Base-by-base conservation (phyloP, 2,329 filamentous ascomycete species). In the Xylariaceae sp. region DNA sequence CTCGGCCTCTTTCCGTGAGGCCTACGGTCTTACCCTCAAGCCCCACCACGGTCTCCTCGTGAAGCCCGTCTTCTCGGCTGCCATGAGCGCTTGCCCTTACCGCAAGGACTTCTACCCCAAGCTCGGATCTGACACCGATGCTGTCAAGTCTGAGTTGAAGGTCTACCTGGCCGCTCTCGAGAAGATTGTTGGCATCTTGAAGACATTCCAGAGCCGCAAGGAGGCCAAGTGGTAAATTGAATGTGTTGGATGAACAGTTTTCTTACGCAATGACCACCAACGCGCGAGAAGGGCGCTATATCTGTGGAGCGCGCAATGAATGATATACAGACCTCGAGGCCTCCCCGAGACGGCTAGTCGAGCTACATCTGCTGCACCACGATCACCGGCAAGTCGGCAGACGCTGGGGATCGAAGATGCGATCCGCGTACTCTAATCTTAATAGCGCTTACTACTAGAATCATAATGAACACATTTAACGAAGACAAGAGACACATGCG, bases 41-140 rank as follows among this genome's bases (percentile, higher is more conserved):
- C 89, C 89, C 30, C 87, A 96, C 80, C 94, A 99, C 81, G 86
- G 82, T 72, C 92, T 96, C 76, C 69, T 97, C 64, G 79, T 97
- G 69, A 96, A 96, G 82, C 91, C 91, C 62, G 82, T 97, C 72
- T 97, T 97, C 83, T 89, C 83, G 68, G 88, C 92, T 63, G 93
- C 93, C 73, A 96, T 99, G 92, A 84, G 85, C 68, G 92, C 92
- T 15, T 93, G 89, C 67, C 94, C 94, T 1, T 96, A 97, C 82
- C 86, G 93, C 67, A 90, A 90, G 74, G 90, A 93, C 76, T 97
- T 99, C 73, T 97, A 97, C 74, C 77, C 77, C 65, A 96, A 97
- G 83, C 81, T 99, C 49, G 92, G 89, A 44, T 78, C 80, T 17
- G 83, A 90, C 71, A 75, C 82, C 45, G 76, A 72, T 35, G 84